Evolutionary conservation across 2,329 filamentous ascomycete species (phyloP), one percentile per base, ranked within the genome.

Genomic region (Beauveria australis): DNA sequence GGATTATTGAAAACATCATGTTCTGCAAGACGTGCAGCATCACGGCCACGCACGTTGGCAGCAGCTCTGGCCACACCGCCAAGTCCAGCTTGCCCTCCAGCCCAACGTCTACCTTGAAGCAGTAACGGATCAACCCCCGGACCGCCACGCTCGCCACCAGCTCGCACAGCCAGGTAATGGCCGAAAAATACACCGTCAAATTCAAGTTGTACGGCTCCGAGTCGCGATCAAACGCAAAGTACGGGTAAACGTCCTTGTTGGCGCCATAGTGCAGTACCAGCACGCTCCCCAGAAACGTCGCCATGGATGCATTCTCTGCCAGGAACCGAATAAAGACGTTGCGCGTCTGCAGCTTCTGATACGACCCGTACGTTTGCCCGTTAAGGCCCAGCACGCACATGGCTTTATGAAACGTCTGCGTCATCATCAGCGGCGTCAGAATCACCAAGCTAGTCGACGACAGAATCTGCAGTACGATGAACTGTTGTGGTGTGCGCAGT

Each of bases 11-110:
- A 73, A 89, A 88, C 60, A 89, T 72, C 86, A 89, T 89, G 70
- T 88, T 89, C 73, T 89, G 86, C 72, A 88, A 69, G 55, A 88
- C 86, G 67, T 89, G 86, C 69, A 88, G 74, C 75, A 84, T 84
- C 24, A 88, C 85, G 24, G 82, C 83, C 22, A 86, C 82, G 59
- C 82, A 83, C 3, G 86, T 87, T 19, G 86, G 86, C 67, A 89
- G 72, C 67, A 89, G 72, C 74, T 88, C 86, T 2, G 86, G 85
- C 83, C 85, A 88, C 60, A 84, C 81, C 7, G 80, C 81, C 65
- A 89, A 74, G 71, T 89, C 86, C 63, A 82, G 74, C 72, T 82
- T 84, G 28, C 84, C 86, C 73, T 89, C 86, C 46, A 82, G 75
- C 19, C 84, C 85, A 55, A 88, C 84, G 64, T 85, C 81, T 54